Evolutionary conservation across 2,329 filamentous ascomycete species (phyloP).

Genomic region (Cladophialophora immunda): DNA sequence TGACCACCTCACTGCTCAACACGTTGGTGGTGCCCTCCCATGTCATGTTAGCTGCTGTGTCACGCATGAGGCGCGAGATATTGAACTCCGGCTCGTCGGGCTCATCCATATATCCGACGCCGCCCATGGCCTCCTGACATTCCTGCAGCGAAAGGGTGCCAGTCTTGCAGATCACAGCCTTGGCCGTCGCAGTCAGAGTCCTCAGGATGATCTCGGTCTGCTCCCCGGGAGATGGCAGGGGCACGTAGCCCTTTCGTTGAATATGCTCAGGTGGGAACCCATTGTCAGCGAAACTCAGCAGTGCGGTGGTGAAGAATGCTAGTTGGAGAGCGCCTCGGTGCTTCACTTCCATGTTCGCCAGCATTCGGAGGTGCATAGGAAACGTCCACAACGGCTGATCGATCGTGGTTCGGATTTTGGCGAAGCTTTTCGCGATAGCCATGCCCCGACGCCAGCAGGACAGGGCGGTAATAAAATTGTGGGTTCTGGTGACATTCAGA

Average conservation of each 20-base stretch:
- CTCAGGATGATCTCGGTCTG: slow-evolving; percentile 28
- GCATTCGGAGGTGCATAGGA: slow-evolving; percentile 39
- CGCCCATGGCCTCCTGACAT: slow-evolving; percentile 51
- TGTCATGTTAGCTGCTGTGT: slow-evolving; percentile 61
- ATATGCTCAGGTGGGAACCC: slow-evolving; percentile 23
- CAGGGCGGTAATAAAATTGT: slow-evolving; percentile 41
- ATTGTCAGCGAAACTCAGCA: slow-evolving; percentile 41
- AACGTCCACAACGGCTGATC: slow-evolving; percentile 39
- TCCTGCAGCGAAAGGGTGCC: slow-evolving; percentile 46
- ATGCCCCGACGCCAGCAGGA: slow-evolving; percentile 41
- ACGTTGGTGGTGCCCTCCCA: slow-evolving; percentile 80
- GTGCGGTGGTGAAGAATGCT: slow-evolving; percentile 40
- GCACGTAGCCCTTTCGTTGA: slow-evolving; percentile 23
- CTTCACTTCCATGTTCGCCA: slow-evolving; percentile 41
- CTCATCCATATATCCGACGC: slow-evolving; percentile 52
- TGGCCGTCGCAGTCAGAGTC: slow-evolving; percentile 42
- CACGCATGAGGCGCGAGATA: slow-evolving; percentile 71
- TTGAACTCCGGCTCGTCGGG: slow-evolving; percentile 68
- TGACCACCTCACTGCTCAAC: slow-evolving; percentile 63
- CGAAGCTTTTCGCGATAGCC: slow-evolving; percentile 41
- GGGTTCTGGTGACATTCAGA: slow-evolving; percentile 65
- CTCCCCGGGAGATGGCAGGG: slow-evolving; percentile 27
- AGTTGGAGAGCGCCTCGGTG: slow-evolving; percentile 42
- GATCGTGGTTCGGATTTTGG: slow-evolving; percentile 40
- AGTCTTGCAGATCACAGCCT: slow-evolving; percentile 49